A percentile compares a stretch with the other conserved stretches of the same genome.
Evolutionary conservation across 1,139 yeast species (phyloP).

Genomic region (Candida sojae): DNA sequence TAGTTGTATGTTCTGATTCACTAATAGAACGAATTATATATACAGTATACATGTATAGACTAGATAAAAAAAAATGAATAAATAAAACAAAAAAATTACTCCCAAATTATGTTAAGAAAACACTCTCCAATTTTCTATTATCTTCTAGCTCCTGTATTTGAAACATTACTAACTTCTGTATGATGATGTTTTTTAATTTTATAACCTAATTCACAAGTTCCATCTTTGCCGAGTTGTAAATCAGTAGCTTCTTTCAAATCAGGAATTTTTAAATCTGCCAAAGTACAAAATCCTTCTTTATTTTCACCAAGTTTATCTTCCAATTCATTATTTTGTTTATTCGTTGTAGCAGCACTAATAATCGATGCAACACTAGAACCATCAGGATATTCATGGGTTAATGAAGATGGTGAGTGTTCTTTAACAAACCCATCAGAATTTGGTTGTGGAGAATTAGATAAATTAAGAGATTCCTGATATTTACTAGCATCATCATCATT

Average conservation of each 20-base stretch:
- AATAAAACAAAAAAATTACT: background rate
- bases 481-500: background rate
- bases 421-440: background rate
- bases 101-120: background rate
- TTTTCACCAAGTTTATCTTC: constrained; percentile 1
- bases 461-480: background rate
- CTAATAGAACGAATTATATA: too few relatives aligned
- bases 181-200: constrained; percentile 48
- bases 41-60: background rate
- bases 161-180: constrained; percentile 37
- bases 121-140: background rate
- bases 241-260: constrained; percentile 12
- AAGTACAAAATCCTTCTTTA: constrained; percentile 6
- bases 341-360: background rate
- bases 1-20: background rate
- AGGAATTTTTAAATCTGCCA: constrained; percentile 11
- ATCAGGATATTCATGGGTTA: constrained; percentile 6
- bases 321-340: background rate
- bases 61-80: background rate
- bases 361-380: constrained; percentile 2
- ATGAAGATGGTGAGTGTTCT: constrained; percentile 12
- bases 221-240: constrained; percentile 27
- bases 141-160: constrained; percentile 14
- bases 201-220: constrained; percentile 47
- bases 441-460: background rate